Base-by-base conservation (phyloP, 805 yeast genomes). In the Myxozyma vanderwaltii region DNA sequence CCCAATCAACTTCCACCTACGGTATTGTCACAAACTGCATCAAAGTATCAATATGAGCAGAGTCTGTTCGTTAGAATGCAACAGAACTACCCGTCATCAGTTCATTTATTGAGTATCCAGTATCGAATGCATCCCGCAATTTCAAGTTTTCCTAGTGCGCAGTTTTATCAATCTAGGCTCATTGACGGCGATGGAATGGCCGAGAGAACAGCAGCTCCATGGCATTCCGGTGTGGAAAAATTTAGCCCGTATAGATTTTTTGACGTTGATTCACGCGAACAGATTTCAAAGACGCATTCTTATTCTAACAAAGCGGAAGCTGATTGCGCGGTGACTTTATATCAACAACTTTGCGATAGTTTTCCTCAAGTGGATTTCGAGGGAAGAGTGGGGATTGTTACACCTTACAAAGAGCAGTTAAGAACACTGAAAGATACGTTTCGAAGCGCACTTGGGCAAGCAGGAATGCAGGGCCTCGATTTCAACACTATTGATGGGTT, bases 1-100 rank as follows among this genome's bases (percentile, higher is more conserved):
- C 98, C 98, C 1, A 91, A 94, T 71, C 99, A 94, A 75, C 79
- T 94, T 63, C 99, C 99, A 0, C 99, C 99, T 0, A 92, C 99
- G 0, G 98, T 92, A 10, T 75, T 94, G 19, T 92, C 97, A 0
- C 91, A 88, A 67, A 86, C 84, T 13, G 98, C 99, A 1, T 86
- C 95, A 1, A 77, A 82, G 3, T 82, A 79, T 67, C 82, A 83
- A 44, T 94, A 94, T 70, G 96, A 92, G 64, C 96, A 92, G 72
- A 88, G 96, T 70, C 77, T 94, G 69, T 94, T 94, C 73, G 98
- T 92, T 43, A 81, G 99, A 63, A 91, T 92, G 95, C 96, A 88
- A 67, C 82, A 79, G 54, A 80, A 82, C 61, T 73, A 85, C 66
- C 69, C 84, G 75, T 56, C 77, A 70, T 69, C 89, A 0, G 86